These are phyloP conservation scores for Platanthera zijinensis DNA, from an alignment of 106 monocot genomes.

Conservation along the genomic window DNA sequence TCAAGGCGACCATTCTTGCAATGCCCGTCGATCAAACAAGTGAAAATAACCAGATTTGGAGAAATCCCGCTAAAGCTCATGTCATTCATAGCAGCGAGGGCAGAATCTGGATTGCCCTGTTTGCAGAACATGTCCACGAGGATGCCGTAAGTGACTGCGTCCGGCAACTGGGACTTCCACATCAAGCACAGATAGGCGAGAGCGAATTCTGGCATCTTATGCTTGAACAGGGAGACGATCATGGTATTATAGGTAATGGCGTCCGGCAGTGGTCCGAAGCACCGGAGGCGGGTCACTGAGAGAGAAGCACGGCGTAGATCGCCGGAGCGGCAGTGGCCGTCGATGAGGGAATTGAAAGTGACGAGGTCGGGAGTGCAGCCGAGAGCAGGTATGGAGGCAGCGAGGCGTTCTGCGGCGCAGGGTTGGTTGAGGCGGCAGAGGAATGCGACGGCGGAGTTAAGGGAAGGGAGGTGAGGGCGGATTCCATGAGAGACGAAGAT, in stretches of 20 bases:
- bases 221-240: conserved; percentile 4
- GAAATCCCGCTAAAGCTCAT: not conserved
- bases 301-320: conserved; percentile 19
- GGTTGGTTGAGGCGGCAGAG: conserved; percentile 9
- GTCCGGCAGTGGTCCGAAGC: conserved; percentile 11
- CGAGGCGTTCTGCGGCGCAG: not conserved
- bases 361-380: conserved; percentile 1
- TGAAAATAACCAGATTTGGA: conserved; percentile 13
- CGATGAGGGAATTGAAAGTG: conserved; percentile 31
- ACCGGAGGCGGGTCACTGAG: conserved; percentile 5
- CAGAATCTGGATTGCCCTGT: not conserved
- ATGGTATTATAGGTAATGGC: conserved; percentile 8
- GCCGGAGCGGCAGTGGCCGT: conserved; percentile 14
- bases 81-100: not conserved
- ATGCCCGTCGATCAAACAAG: conserved; percentile 14
- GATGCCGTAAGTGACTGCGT: conserved; percentile 8
- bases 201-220: not conserved
- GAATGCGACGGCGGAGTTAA: conserved; percentile 13
- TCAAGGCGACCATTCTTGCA: conserved; percentile 10
- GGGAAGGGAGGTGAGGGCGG: conserved; percentile 1
- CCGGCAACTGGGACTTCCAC: conserved; percentile 13
- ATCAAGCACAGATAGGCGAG: conserved; percentile 5
- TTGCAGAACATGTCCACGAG: conserved; percentile 16
- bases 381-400: not conserved
- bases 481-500: conserved; percentile 5